Evolutionary conservation across 225 moss, liverwort and hornwort genomes (phyloP), one percentile per base, ranked within the genome.

Genomic region (Antitrichia curtipendula): DNA sequence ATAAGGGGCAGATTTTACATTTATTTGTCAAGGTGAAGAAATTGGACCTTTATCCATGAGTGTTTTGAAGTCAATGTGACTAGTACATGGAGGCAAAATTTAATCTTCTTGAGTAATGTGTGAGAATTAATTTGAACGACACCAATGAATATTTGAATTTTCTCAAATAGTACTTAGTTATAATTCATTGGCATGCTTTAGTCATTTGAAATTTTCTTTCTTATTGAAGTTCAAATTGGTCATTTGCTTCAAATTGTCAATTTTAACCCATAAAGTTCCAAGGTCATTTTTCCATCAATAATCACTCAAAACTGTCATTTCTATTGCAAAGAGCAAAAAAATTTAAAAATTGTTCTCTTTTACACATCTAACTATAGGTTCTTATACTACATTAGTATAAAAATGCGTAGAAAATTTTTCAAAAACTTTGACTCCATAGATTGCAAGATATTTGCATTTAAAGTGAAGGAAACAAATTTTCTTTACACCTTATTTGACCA

Each of bases 31-130:
- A 17, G 12, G 18, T 40, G 27, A 40, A 78, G 21, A 40, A 38
- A 17, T 12, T 5, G 2, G 8, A 56, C 4, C 38, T 56, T 77
- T 27, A 24, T 16, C 7, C 2, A 0, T 76, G 0, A n/a, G 3
- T 53, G 54, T 3, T 76, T 53, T n/a, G 6, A 54, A n/a, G 53
- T 4, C 1, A 75, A 32, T 47, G 13, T 73, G 10, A 47, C 11
- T 3, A 29, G 5, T 43, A 71, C 27, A 43, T 1, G 5, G 3
- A 49, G 1, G 20, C 2, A 74, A 3, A 20, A 75, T 50, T 32
- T 50, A 4, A 8, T 52, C 34, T 34, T 22, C 3, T 13, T 34
- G 20, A 13, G 0, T 52, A 22, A 22, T 34, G 3, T 75, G 13
- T 12, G 5, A 21, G 2, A 75, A 75, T 31, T 49, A 32, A 19